Evolutionary conservation across 345 rosid genomes (phyloP).

Genomic region (Rhodomyrtus tomentosa): DNA sequence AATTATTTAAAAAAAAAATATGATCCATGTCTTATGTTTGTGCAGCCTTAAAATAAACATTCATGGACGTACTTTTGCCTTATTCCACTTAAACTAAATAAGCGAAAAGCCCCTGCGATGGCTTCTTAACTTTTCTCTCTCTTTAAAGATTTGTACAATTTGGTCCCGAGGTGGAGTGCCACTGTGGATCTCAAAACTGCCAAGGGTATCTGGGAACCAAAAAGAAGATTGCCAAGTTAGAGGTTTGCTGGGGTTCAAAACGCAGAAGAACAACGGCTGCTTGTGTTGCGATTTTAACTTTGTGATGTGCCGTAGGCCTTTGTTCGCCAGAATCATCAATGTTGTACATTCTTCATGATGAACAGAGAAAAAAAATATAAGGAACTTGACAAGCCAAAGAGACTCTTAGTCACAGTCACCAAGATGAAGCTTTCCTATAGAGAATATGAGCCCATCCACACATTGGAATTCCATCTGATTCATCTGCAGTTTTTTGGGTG

Average conservation of each 20-base stretch:
- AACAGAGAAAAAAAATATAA: not conserved
- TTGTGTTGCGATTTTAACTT: slow-evolving; percentile 19
- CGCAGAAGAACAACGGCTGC: slow-evolving; percentile 56
- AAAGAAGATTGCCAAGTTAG: slow-evolving; percentile 41
- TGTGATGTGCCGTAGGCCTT: slow-evolving; percentile 1
- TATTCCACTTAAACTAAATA: not conserved
- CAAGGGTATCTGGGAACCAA: slow-evolving; percentile 76
- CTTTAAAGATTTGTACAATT: slow-evolving; percentile 69
- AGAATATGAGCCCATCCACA: not conserved
- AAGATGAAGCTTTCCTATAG: not conserved
- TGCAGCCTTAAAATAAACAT: not conserved
- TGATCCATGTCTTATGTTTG: not conserved
- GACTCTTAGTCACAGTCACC: not conserved
- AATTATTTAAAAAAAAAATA: not conserved
- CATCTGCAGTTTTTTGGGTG: not conserved
- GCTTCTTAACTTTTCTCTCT: not conserved
- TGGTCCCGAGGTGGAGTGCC: slow-evolving; percentile 82
- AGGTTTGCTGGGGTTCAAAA: slow-evolving; percentile 79
- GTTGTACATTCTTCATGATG: not conserved
- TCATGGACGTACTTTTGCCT: not conserved
- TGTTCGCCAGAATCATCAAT: not conserved
- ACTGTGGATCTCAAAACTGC: slow-evolving; percentile 70
- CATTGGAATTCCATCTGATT: not conserved
- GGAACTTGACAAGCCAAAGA: not conserved
- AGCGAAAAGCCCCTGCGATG: not conserved